Percentiles rank a stretch among this genome's conserved stretches.
These are phyloP conservation scores for Beta lomatogona DNA, from an alignment of 179 eudicot species.

Conservation along the genomic window DNA sequence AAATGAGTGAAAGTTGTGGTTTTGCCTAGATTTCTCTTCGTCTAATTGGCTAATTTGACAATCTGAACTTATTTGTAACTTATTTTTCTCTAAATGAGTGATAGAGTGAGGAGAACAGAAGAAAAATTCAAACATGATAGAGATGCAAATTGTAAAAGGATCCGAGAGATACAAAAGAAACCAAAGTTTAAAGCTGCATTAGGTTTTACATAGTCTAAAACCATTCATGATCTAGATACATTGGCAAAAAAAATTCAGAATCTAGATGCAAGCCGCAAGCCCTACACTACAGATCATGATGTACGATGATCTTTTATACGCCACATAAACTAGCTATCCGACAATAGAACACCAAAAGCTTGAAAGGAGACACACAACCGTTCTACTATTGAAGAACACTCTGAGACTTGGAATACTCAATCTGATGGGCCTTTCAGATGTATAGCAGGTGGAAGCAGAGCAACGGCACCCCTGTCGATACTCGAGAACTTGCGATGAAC, in stretches of 20 bases:
- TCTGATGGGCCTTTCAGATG: slow-evolving; percentile 20
- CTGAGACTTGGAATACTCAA: not conserved
- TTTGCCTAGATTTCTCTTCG: too few species aligned
- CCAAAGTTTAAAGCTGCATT: not conserved
- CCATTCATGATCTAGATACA: slow-evolving; percentile 13
- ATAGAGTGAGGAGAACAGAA: not conserved
- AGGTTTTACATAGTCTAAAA: slow-evolving; percentile 16
- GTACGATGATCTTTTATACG: slow-evolving; percentile 28
- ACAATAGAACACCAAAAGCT: not conserved
- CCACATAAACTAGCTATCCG: not conserved
- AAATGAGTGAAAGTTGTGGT: too few species aligned
- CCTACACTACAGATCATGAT: slow-evolving; percentile 22
- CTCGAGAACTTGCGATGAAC: slow-evolving; percentile 57
- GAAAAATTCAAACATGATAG: too few species aligned
- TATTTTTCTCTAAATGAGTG: not conserved
- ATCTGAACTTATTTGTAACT: not conserved
- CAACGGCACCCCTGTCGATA: slow-evolving; percentile 59
- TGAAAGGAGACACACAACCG: not conserved
- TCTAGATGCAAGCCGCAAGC: slow-evolving; percentile 12
- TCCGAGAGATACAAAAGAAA: not conserved
- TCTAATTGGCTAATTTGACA: not conserved
- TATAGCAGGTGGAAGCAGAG: slow-evolving; percentile 58
- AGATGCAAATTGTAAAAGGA: not conserved
- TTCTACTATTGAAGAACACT: not conserved
- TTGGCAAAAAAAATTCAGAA: not conserved